Base-by-base conservation (phyloP, 805 yeast genomes). In the Suhomyces prunicola region DNA sequence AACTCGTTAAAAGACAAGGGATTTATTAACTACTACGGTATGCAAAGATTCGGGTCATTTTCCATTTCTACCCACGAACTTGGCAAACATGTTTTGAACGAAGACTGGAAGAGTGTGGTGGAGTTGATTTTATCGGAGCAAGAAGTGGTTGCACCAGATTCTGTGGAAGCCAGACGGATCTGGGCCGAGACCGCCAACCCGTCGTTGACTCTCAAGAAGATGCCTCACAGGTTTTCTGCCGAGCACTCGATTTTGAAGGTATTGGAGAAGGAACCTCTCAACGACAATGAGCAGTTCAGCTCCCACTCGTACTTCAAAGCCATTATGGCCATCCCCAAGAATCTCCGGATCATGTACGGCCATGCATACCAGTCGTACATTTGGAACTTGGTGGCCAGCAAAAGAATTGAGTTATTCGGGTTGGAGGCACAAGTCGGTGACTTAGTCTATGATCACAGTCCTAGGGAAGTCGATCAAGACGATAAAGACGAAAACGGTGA, bases 11-110 rank as follows among this genome's bases (percentile, higher is more conserved):
- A 75, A 48, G 75, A 74, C 1, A 75, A 79, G 27, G 99, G 99
- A 0, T 94, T 90, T 63, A 87, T 94, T 57, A 94, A 94, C 69
- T 94, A 94, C 66, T 94, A 81, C 67, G 99, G 99, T n/a, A 87
- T 94, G 92, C 99, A 94, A 74, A 78, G 99, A 64, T 94, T 94
- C 68, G 99, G 99, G 27, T 92, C 99, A 0, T 93, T 90, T 64
- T 88, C 97, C 10, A 79, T 91, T 27, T 90, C 98, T 2, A 92
- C 99, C 0, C 97, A 94, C 69, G 81, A 79, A 29, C 77, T 92
- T 50, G 99, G 99, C 47, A 82, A 82, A 56, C 79, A 79, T 56
- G 76, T 93, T 26, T 72, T 94, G 48, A 77, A 82, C 47, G 83
- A 82, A 35, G 84, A 91, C 52, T 94, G 96, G 91, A 80, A 87